Evolutionary conservation across 495 filamentous ascomycete species (phyloP).

Genomic region (Talaromyces proteolyticus): DNA sequence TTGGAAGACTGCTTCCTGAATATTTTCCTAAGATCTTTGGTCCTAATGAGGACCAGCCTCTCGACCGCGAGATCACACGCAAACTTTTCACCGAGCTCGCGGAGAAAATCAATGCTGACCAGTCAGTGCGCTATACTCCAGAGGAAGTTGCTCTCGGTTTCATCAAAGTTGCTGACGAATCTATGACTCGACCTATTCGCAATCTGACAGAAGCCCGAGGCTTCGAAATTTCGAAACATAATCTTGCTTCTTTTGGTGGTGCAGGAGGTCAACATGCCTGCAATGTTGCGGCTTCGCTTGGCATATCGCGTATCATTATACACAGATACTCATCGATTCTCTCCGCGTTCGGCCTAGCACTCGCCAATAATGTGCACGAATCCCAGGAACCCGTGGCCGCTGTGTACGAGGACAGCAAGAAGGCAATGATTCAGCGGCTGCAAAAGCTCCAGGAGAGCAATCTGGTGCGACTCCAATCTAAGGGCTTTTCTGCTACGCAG

Average conservation of each 20-base stretch:
- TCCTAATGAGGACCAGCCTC: constrained; percentile 69
- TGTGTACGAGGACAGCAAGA: constrained; percentile 33
- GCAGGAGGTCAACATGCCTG: constrained; percentile 50
- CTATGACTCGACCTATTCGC: constrained; percentile 48
- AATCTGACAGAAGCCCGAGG: constrained; percentile 45
- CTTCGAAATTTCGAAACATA: constrained; percentile 46
- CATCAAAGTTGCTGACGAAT: constrained; percentile 47
- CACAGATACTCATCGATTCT: constrained; percentile 48
- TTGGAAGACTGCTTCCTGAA: constrained; percentile 80
- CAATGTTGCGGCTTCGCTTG: constrained; percentile 39
- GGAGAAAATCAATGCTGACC: constrained; percentile 63
- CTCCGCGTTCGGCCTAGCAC: constrained; percentile 46
- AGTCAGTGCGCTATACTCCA: constrained; percentile 50
- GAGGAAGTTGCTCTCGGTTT: constrained; percentile 77
- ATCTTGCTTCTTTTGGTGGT: constrained; percentile 47
- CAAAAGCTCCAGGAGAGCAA: too few species aligned
- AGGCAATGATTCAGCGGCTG: too few species aligned
- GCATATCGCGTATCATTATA: constrained; percentile 44
- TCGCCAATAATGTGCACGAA: constrained; percentile 43
- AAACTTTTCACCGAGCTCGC: constrained; percentile 66
- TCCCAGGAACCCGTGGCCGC: constrained; percentile 44
- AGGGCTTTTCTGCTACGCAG: too few species aligned
- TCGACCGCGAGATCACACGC: constrained; percentile 68
- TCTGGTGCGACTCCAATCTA: too few species aligned
- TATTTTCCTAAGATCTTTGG: constrained; percentile 96